Percentiles rank a stretch among this genome's conserved stretches.
These are phyloP conservation scores for Oropetium thomaeum DNA, from an alignment of 176 grass and related monocot species.

Conservation along the genomic window DNA sequence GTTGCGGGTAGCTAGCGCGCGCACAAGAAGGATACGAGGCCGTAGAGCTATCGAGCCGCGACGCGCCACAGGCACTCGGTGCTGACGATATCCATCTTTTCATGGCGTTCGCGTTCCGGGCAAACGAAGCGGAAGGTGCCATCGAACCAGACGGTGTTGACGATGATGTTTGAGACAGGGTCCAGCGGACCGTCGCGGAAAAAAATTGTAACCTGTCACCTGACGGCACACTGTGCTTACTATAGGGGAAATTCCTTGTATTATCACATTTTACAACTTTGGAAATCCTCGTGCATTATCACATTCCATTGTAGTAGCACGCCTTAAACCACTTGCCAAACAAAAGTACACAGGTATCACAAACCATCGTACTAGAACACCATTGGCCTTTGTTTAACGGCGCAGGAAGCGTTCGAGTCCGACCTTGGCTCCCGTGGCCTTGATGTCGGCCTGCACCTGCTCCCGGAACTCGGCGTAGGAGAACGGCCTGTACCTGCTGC, in stretches of 20 bases:
- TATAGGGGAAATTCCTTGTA: too few relatives aligned
- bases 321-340: not conserved
- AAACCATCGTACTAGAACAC: not conserved
- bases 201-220: too few relatives aligned
- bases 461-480: slow-evolving; percentile 59
- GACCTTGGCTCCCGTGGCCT: slow-evolving; percentile 56
- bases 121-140: too few relatives aligned
- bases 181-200: not conserved
- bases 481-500: slow-evolving; percentile 50
- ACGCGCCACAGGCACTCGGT: not conserved
- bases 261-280: too few relatives aligned
- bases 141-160: not conserved
- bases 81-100: not conserved
- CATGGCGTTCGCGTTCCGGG: not conserved
- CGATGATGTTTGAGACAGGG: not conserved
- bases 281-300: too few relatives aligned
- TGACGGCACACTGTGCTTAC: too few relatives aligned
- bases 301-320: too few relatives aligned
- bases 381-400: too few relatives aligned
- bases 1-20: not conserved
- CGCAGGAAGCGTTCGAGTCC: slow-evolving; percentile 52
- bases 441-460: slow-evolving; percentile 70
- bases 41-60: not conserved
- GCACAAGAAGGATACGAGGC: not conserved
- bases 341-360: not conserved